Conservation (phyloP, 176 grass and related monocot species). For the Aegilops speltoides region DNA sequence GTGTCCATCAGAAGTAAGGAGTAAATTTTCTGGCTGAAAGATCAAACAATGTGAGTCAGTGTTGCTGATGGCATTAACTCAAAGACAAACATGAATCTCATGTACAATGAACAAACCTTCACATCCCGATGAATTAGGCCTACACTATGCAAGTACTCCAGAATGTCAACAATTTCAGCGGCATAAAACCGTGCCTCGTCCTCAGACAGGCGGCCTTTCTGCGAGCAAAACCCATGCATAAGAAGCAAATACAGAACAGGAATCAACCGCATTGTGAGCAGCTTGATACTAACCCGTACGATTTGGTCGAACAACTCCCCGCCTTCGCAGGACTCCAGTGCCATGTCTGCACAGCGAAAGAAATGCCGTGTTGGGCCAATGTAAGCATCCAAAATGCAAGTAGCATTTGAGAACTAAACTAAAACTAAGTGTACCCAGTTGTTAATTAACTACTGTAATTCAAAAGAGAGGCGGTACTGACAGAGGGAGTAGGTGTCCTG, state of each 20-base stretch:
- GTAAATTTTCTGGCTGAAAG: slow-evolving; percentile 93
- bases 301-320: slow-evolving; percentile 98
- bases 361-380: background rate
- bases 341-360: slow-evolving; percentile 71
- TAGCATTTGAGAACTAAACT: background rate
- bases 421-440: background rate
- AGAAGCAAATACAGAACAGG: background rate
- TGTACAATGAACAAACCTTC: slow-evolving; percentile 46
- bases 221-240: background rate
- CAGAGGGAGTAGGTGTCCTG: slow-evolving; percentile 97
- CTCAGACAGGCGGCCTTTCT: slow-evolving; percentile 71
- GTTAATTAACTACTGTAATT: background rate
- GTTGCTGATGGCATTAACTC: background rate
- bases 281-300: slow-evolving; percentile 47
- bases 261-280: slow-evolving; percentile 10
- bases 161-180: slow-evolving; percentile 84
- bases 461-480: slow-evolving; percentile 22
- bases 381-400: background rate
- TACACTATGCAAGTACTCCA: slow-evolving; percentile 82
- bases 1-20: slow-evolving; percentile 88
- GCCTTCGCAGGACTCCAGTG: slow-evolving; percentile 92
- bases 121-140: slow-evolving; percentile 95
- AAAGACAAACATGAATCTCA: background rate
- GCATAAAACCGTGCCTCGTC: slow-evolving; percentile 88
- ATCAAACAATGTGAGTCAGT: background rate